Evolutionary conservation across 441 rosid species (phyloP).

Genomic region (Metrosideros polymorpha): DNA sequence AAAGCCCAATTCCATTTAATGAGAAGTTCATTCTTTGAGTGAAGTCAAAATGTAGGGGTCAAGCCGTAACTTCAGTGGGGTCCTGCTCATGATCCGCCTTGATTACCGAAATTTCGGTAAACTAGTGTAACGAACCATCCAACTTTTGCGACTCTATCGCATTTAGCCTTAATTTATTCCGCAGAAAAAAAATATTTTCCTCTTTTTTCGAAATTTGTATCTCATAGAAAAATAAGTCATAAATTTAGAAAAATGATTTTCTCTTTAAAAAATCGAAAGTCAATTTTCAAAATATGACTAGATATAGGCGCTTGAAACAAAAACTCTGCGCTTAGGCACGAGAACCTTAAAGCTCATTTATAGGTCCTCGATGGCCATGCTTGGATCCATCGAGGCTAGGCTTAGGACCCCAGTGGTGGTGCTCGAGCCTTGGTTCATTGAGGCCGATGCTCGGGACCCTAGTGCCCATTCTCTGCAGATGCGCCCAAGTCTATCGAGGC

Average conservation of each 20-base stretch:
- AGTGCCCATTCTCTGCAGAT: background rate
- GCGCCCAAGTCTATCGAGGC: background rate
- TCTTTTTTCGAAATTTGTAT: background rate
- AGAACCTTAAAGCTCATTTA: too few species aligned
- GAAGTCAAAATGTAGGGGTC: background rate
- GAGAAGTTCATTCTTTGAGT: background rate
- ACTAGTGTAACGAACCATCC: too few species aligned
- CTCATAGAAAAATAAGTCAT: background rate
- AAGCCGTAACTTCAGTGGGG: background rate
- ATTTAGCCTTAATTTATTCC: too few species aligned
- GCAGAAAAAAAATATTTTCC: too few species aligned
- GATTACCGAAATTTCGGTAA: background rate
- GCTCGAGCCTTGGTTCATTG: background rate
- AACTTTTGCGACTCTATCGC: background rate
- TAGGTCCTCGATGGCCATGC: too few species aligned
- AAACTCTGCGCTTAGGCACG: background rate
- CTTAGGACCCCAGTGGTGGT: too few species aligned
- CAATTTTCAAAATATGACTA: background rate
- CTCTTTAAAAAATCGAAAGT: background rate
- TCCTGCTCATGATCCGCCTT: background rate
- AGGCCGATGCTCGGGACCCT: background rate
- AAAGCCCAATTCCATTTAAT: background rate
- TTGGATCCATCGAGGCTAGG: too few species aligned
- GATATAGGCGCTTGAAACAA: background rate
- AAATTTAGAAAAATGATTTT: background rate